Evolutionary conservation across 2,329 filamentous ascomycete genomes (phyloP), one percentile per base, ranked within the genome.

Genomic region (Neopestalotiopsis clavispora): DNA sequence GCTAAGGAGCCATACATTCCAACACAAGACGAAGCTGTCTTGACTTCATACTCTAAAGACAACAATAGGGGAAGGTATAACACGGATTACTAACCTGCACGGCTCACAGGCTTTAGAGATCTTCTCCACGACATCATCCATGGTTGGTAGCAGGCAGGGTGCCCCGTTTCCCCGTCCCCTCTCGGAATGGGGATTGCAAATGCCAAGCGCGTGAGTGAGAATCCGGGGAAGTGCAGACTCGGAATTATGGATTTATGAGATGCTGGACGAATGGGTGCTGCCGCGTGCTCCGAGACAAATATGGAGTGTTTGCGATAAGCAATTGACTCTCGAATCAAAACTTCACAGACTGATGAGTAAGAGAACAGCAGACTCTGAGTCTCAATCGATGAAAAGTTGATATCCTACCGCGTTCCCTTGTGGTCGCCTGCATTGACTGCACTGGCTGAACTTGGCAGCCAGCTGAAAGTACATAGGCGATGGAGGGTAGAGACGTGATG

Each of bases 231-330:
- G 57, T 13, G 30, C 57, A 59, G 4, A 4, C 28, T 40, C 59
- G 59, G 59, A 62, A 34, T 62, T 62, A 62, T 62, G 59, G 59
- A 62, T 38, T 62, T 20, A 62, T 34, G 23, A 59, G 23, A 56
- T 28, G 49, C 17, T 59, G 30, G 57, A 30, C 14, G 57, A 14
- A 23, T 34, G 0, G 23, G 17, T 23, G 23, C 9, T 34, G 57
- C 13, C 30, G 23, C 57, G 17, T 9, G 57, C 57, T 12, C 23
- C 7, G 23, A 23, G 57, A 17, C 30, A 52, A 20, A 20, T 52
- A 14, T n/a, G 7, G 17, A 20, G n/a, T 17, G 14, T 4, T 52
- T 52, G 17, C 45, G 45, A 52, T 20, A 7, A 20, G 14, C 45
- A 38, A 38, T 9, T 28, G 34, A 38, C 34, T 38, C 34, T 38